A percentile compares a stretch with the other conserved stretches of the same genome.
Conservation (phyloP, 2,329 filamentous ascomycete species). For the Remersonia thermophila region DNA sequence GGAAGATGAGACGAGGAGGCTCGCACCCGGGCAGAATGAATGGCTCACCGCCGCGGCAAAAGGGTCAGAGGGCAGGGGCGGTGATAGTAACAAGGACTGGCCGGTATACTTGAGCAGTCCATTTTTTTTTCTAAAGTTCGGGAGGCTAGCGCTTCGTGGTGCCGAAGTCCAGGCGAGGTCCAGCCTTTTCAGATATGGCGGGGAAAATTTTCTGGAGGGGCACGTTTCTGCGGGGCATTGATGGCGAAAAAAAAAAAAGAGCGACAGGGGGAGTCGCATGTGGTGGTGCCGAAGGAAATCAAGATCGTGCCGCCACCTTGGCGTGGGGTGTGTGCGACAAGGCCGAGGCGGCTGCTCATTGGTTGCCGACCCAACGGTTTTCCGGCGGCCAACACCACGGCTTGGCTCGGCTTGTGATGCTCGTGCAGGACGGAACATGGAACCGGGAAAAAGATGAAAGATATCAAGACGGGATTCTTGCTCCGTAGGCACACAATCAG, state of each 20-base stretch:
- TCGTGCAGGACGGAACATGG: too few relatives aligned
- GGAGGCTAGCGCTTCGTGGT: conserved; percentile 3
- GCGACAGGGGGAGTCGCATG: not conserved
- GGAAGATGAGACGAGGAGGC: not conserved
- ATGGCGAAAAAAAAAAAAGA: not conserved
- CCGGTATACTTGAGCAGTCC: conserved; percentile 2
- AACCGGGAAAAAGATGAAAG: too few relatives aligned
- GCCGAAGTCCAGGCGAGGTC: conserved; percentile 4
- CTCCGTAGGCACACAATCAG: too few relatives aligned
- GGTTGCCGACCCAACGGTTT: too few relatives aligned
- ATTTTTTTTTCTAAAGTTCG: conserved; percentile 6
- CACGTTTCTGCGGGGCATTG: conserved; percentile 5
- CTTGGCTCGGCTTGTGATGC: too few relatives aligned
- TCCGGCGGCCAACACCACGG: too few relatives aligned
- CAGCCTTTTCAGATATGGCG: conserved; percentile 8
- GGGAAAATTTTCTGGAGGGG: conserved; percentile 13
- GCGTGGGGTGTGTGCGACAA: too few relatives aligned
- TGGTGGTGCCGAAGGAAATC: too few relatives aligned
- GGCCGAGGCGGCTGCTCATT: too few relatives aligned
- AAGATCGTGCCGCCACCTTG: too few relatives aligned
- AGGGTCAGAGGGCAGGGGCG: conserved; percentile 4
- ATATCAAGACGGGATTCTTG: too few relatives aligned
- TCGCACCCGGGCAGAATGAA: not conserved
- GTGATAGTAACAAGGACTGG: conserved; percentile 1
- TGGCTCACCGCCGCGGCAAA: conserved; percentile 7